Evolutionary conservation across 768 basidiomycete genomes (phyloP).

Genomic region (Hericium coralloides): DNA sequence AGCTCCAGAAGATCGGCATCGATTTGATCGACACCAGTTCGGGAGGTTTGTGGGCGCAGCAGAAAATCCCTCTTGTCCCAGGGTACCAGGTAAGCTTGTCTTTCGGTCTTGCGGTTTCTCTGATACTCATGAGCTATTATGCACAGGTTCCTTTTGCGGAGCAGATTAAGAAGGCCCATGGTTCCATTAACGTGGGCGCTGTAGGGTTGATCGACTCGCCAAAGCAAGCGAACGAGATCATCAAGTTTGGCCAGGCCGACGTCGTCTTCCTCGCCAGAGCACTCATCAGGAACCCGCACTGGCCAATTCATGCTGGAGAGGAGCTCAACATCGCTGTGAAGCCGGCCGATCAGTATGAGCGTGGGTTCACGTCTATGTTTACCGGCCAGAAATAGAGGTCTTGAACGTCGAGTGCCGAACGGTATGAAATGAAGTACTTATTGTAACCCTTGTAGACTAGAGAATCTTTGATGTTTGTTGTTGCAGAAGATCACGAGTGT

Average conservation of each 20-base stretch:
- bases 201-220: slow-evolving; percentile 71
- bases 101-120: too few species aligned
- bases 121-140: not conserved
- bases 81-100: slow-evolving; percentile 50
- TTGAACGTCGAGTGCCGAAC: too few species aligned
- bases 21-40: slow-evolving; percentile 70
- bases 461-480: too few species aligned
- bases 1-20: slow-evolving; percentile 52
- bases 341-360: slow-evolving; percentile 64
- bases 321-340: slow-evolving; percentile 57
- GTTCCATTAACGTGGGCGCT: slow-evolving; percentile 44
- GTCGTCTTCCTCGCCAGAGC: slow-evolving; percentile 61
- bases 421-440: too few species aligned
- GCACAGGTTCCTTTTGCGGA: slow-evolving; percentile 59
- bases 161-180: slow-evolving; percentile 50
- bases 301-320: slow-evolving; percentile 51
- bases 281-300: slow-evolving; percentile 58
- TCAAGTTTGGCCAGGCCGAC: slow-evolving; percentile 62
- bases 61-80: slow-evolving; percentile 46
- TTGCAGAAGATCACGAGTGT: too few species aligned
- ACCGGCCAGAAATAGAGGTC: too few species aligned
- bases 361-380: slow-evolving; percentile 40
- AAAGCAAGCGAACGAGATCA: slow-evolving; percentile 45
- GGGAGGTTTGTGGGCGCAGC: slow-evolving; percentile 27
- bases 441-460: too few species aligned